Conservation (phyloP, 1,284 basidiomycete genomes). For the Ganoderma sinense region DNA sequence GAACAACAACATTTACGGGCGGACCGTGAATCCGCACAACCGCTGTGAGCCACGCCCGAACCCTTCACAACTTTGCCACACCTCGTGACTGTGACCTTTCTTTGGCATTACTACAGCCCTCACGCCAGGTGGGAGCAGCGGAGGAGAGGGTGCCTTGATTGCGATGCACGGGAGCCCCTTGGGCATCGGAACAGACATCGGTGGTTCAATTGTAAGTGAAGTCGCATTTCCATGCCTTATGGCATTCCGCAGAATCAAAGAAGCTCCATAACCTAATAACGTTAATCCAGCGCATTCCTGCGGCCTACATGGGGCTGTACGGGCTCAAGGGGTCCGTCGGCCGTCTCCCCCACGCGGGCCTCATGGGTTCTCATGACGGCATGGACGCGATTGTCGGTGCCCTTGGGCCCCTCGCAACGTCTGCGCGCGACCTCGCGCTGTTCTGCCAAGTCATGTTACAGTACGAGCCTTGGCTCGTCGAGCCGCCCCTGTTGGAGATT, state of each 20-base stretch:
- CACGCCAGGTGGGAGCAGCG: constrained; percentile 66
- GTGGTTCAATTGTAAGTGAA: constrained; percentile 51
- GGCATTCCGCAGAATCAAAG: constrained; percentile 17
- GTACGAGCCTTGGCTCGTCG: constrained; percentile 60
- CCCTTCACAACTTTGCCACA: neutral
- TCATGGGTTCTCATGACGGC: constrained; percentile 59
- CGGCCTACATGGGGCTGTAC: constrained; percentile 59
- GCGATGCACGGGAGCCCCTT: constrained; percentile 63
- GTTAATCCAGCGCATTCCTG: constrained; percentile 49
- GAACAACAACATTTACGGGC: constrained; percentile 61
- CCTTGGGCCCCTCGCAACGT: constrained; percentile 60
- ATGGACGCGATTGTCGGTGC: constrained; percentile 62
- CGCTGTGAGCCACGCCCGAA: constrained; percentile 37
- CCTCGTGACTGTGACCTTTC: constrained; percentile 21
- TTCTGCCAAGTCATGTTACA: constrained; percentile 61
- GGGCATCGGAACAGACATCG: constrained; percentile 69
- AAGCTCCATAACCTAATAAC: constrained; percentile 20
- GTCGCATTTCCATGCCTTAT: neutral
- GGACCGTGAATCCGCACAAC: constrained; percentile 63
- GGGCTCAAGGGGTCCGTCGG: constrained; percentile 61
- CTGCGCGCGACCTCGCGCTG: constrained; percentile 58
- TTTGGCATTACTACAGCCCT: constrained; percentile 39
- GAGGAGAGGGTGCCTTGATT: constrained; percentile 71
- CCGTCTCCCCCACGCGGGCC: constrained; percentile 57
- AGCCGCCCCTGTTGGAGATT: constrained; percentile 59